Evolutionary conservation across 768 basidiomycete species (phyloP), one percentile per base, ranked within the genome.

Genomic region (Phanerodontia chrysosporium): DNA sequence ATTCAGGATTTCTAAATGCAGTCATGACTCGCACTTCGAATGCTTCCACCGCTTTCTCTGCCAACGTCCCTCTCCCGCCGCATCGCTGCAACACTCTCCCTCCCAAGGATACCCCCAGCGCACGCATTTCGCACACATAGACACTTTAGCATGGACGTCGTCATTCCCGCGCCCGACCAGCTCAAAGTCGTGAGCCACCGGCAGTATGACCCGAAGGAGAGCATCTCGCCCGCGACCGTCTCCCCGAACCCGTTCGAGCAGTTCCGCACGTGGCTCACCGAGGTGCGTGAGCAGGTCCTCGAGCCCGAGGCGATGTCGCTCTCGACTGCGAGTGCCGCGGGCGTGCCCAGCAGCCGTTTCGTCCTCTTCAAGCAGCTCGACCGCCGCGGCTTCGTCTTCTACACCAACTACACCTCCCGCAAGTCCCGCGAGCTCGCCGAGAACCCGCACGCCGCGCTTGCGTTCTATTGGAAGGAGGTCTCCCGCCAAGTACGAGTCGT

Each of bases 301-400:
- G 94, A 97, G 72, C 93, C 95, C n/a, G 96, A 98, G 70, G 86
- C 90, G 8, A 90, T 97, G 86, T 79, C 86, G 3, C 73, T 95
- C 54, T 87, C 89, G 51, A 93, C 92, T 53, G 83, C 84, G 10
- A 84, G 89, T 1, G 69, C 80, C 16, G 64, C 73, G 1, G 93
- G 90, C 35, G 82, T 95, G 62, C 96, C 96, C 25, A 93, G 92
- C 36, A 84, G 89, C 12, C 85, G 96, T 64, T 82, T 92, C 73
- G 95, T 98, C 57, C 85, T 98, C 59, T 84, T 98, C 68, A 97
- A 95, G 73, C 83, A 93, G 69, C 84, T 92, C 66, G 97, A 98
- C 76, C 68, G 79, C 29, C 84, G 78, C 56, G 97, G 97, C 52
- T 98, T 98, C 76, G 83, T 96, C 58, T 97, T 98, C 76, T 99